Base-by-base conservation (phyloP, 805 yeast species). In the Candida odintsovae region DNA sequence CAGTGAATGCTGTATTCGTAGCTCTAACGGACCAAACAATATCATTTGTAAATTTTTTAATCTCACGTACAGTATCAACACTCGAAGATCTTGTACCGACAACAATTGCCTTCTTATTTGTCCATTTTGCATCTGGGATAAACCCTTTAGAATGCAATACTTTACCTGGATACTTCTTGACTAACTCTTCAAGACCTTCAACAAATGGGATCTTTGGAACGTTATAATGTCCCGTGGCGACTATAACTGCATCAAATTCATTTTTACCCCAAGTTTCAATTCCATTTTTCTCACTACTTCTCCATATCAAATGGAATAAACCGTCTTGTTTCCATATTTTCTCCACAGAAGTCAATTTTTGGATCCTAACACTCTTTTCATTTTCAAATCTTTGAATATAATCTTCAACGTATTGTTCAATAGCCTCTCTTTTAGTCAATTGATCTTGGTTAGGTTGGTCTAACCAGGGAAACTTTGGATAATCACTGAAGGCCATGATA, bases 41-140 rank as follows among this genome's bases (percentile, higher is more conserved):
- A 37, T 29, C 26, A 35, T 46, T 46, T 2, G 58, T 54, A 10
- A 19, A 4, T 10, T 31, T 20, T 1, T 49, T 26, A 1, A 54
- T 54, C n/a, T 52, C 44, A 21, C 52, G 53, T 6, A 51, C 49
- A 80, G 68, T 58, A 56, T 86, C 95, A 16, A 77, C 73, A 16
- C 89, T 94, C 37, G 86, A 78, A 4, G 89, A 79, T 8, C 80
- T 77, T 50, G 79, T 79, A 0, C 92, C 94, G 16, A 85, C 72
- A 3, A 84, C 72, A 42, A 85, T 62, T 7, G 79, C 75, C 6
- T 57, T 66, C 49, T 64, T 52, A 20, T 47, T 56, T 26, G 50
- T 42, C 43, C 62, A 65, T 8, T 43, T 45, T 1, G 49, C 53
- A 1, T 40, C 48, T 18, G 12, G 55, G 42, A 56, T 58, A 60